Evolutionary conservation across 1,284 basidiomycete genomes (phyloP).

Genomic region (Apiotrichum domesticum): DNA sequence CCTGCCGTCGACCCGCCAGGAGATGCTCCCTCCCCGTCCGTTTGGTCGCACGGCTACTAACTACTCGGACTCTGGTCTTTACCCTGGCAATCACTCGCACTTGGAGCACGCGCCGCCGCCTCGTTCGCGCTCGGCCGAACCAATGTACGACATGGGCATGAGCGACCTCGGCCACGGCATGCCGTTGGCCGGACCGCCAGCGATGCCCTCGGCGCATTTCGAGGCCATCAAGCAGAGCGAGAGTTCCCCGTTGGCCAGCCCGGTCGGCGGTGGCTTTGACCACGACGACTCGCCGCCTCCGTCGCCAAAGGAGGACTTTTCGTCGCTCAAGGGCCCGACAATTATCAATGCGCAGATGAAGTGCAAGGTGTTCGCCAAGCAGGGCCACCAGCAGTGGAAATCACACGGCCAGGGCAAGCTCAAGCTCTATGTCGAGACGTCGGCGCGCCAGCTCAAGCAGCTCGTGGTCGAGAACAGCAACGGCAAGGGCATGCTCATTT

Average conservation of each 20-base stretch:
- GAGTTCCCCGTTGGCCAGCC: not conserved
- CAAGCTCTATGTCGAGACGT: slow-evolving; percentile 71
- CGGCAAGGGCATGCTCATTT: slow-evolving; percentile 68
- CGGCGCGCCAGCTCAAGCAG: slow-evolving; percentile 77
- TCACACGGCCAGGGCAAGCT: slow-evolving; percentile 80
- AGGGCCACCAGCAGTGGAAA: slow-evolving; percentile 96
- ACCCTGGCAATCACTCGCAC: not conserved
- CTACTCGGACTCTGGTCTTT: slow-evolving; percentile 1
- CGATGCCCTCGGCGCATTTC: slow-evolving; percentile 11
- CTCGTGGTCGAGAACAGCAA: slow-evolving; percentile 84
- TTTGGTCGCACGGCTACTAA: not conserved
- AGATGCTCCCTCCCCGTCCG: not conserved
- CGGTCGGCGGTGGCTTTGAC: not conserved
- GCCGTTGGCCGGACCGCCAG: slow-evolving; percentile 1
- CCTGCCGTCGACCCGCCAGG: not conserved
- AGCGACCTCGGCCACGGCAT: no score
- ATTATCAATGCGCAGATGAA: slow-evolving; percentile 88
- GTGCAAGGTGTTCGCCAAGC: slow-evolving; percentile 95
- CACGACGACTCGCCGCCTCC: slow-evolving; percentile 8
- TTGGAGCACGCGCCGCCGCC: not conserved
- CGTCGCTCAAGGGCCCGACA: slow-evolving; percentile 58
- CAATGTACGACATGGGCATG: not conserved
- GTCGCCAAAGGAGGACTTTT: slow-evolving; percentile 48
- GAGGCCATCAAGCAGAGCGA: slow-evolving; percentile 2
- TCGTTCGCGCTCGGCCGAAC: slow-evolving; percentile 3